Conservation (phyloP, 169 alveolate genomes). For the Plasmodium vivax region DNA sequence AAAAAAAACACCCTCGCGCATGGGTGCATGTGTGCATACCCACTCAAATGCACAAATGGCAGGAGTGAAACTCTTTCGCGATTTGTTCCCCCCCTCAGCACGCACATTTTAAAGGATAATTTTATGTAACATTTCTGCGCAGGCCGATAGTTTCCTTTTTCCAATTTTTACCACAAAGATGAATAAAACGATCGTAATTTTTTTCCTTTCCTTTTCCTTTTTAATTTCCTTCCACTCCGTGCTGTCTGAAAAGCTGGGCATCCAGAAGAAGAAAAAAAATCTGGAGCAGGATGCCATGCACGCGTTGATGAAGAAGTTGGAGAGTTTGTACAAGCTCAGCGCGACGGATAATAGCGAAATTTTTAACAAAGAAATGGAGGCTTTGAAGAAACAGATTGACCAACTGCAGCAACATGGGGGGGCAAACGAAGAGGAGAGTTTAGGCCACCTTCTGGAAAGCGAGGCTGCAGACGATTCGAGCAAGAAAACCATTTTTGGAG, state of each 20-base stretch:
- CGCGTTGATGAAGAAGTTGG: conserved; percentile 4
- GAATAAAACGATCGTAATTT: no score
- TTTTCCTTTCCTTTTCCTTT: no score
- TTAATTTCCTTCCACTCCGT: neutral
- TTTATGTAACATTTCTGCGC: no score
- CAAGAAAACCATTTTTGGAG: neutral
- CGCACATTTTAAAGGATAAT: no score
- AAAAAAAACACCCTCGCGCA: no score
- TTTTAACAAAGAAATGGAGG: neutral
- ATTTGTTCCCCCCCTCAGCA: no score
- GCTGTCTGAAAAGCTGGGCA: neutral
- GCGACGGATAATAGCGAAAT: neutral
- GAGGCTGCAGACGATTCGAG: neutral
- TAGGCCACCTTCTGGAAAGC: neutral
- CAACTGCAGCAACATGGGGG: neutral
- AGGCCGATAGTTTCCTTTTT: no score
- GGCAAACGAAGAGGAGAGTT: neutral
- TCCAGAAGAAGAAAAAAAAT: neutral
- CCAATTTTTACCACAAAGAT: no score
- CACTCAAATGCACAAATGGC: no score
- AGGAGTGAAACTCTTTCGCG: no score
- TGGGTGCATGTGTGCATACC: no score
- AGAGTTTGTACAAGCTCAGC: neutral
- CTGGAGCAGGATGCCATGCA: neutral
- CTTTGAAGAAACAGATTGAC: conserved; percentile 19